Conservation (phyloP, 2,329 filamentous ascomycete genomes). For the Huntiella moniliformis region DNA sequence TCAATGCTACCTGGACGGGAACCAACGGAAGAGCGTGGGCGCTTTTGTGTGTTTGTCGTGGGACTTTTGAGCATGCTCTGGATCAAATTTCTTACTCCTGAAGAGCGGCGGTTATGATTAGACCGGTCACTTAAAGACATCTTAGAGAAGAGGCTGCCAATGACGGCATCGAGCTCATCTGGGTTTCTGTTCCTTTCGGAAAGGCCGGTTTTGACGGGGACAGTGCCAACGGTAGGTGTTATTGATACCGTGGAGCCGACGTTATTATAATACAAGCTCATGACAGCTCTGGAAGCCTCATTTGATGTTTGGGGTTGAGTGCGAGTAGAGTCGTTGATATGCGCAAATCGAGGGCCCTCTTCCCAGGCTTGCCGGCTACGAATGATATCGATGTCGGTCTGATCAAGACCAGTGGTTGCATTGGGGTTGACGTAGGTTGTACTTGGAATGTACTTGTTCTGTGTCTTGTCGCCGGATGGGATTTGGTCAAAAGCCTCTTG, state of each 20-base stretch:
- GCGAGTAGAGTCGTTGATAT: conserved; percentile 20
- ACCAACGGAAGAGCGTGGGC: neutral
- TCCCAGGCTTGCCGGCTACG: conserved; percentile 25
- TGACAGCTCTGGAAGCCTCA: conserved; percentile 32
- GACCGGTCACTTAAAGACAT: conserved; percentile 27
- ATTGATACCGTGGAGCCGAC: conserved; percentile 41
- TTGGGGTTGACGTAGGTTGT: conserved; percentile 30
- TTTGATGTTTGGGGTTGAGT: conserved; percentile 21
- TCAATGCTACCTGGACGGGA: conserved; percentile 1
- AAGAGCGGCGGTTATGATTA: conserved; percentile 21
- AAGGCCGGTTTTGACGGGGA: conserved; percentile 22
- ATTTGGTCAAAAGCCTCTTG: conserved; percentile 16
- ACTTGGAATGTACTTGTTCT: conserved; percentile 29
- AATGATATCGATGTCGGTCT: conserved; percentile 32
- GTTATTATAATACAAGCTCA: conserved; percentile 32
- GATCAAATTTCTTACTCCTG: conserved; percentile 18
- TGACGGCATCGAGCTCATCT: conserved; percentile 39
- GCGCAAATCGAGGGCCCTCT: conserved; percentile 27
- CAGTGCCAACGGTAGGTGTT: conserved; percentile 51
- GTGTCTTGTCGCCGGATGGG: conserved; percentile 26
- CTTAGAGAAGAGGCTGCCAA: conserved; percentile 45
- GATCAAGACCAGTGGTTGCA: conserved; percentile 23
- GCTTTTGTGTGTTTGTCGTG: conserved; percentile 19
- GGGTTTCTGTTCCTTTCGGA: conserved; percentile 15
- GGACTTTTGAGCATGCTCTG: conserved; percentile 25